Conservation (phyloP, 495 filamentous ascomycete species). For the Penicillium bialowiezense region DNA sequence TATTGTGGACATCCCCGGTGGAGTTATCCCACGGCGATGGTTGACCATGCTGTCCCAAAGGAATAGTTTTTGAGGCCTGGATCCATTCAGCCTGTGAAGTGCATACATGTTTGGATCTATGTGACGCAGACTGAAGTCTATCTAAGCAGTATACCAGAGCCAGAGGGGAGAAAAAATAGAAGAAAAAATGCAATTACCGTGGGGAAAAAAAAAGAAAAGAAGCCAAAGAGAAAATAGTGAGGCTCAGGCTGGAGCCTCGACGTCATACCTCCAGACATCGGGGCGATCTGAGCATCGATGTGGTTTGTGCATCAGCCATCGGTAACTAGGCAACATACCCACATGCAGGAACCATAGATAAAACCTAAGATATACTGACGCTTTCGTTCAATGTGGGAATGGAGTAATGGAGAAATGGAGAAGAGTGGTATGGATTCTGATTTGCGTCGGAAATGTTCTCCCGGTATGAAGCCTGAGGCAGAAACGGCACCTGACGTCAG, state of each 20-base stretch:
- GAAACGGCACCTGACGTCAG: constrained; percentile 21
- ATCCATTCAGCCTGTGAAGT: neutral
- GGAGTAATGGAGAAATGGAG: neutral
- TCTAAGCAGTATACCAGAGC: too few relatives aligned
- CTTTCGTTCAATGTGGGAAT: too few relatives aligned
- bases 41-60: neutral
- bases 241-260: constrained; percentile 19
- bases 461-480: constrained; percentile 13
- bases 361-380: too few relatives aligned
- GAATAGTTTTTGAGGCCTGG: constrained; percentile 1
- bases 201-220: neutral
- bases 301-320: neutral
- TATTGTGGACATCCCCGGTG: constrained; percentile 12
- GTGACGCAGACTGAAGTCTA: too few relatives aligned
- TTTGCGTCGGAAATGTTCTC: neutral
- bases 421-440: neutral
- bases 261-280: constrained; percentile 18
- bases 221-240: constrained; percentile 7
- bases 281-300: constrained; percentile 18
- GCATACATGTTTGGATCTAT: neutral
- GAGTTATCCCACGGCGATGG: neutral
- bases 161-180: neutral
- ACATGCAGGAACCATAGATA: neutral
- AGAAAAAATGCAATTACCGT: too few relatives aligned
- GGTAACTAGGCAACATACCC: neutral